These are phyloP conservation scores for Apiospora saccharicola DNA, from an alignment of 2,329 filamentous ascomycete species.

Conservation along the genomic window DNA sequence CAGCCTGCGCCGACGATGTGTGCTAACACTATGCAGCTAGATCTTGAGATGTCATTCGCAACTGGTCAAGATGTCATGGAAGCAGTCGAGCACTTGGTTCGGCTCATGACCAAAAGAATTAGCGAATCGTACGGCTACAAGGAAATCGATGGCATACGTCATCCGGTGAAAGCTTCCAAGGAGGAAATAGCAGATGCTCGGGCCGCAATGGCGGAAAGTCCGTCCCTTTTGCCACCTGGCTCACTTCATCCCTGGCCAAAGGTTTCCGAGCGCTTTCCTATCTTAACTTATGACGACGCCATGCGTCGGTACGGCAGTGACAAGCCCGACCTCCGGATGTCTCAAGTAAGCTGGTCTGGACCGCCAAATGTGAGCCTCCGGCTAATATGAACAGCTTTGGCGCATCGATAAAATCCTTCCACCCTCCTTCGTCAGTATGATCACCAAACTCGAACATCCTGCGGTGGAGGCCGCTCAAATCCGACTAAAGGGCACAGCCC, in stretches of 20 bases:
- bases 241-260: background rate
- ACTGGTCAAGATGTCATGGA: constrained; percentile 74
- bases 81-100: constrained; percentile 59
- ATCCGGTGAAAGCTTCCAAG: constrained; percentile 42
- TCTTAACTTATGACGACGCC: constrained; percentile 71
- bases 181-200: background rate
- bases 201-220: background rate
- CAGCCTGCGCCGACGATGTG: background rate
- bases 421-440: constrained; percentile 73
- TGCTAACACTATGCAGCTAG: constrained; percentile 63
- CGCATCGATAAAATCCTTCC: constrained; percentile 70
- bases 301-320: constrained; percentile 87
- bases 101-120: constrained; percentile 56
- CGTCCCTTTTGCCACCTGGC: background rate
- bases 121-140: constrained; percentile 31
- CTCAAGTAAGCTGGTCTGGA: constrained; percentile 56
- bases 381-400: constrained; percentile 59
- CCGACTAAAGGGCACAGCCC: constrained; percentile 47
- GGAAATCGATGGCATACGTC: constrained; percentile 38
- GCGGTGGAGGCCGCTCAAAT: constrained; percentile 80
- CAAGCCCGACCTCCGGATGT: constrained; percentile 88
- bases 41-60: constrained; percentile 92
- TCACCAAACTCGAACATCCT: constrained; percentile 72
- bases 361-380: background rate
- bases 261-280: background rate